A percentile compares a stretch with the other conserved stretches of the same genome.
Evolutionary conservation across 306 rosid species (phyloP).

Genomic region (Quercus bicolor): DNA sequence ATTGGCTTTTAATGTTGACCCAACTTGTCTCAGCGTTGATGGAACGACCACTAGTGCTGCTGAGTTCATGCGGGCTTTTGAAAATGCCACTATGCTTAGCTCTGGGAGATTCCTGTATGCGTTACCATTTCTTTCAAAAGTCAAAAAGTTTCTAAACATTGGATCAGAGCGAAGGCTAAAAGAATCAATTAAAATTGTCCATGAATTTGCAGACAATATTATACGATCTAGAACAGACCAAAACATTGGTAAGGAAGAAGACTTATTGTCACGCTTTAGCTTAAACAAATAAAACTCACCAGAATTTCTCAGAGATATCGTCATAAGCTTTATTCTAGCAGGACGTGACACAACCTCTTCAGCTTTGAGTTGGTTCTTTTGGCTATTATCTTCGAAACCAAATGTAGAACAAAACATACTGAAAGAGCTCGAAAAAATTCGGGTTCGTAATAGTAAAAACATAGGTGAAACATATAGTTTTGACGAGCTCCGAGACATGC

Average conservation of each 20-base stretch:
- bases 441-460: constrained; percentile 10
- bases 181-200: no score
- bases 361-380: constrained; percentile 67
- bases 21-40: constrained; percentile 48
- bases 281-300: no score
- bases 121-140: background rate
- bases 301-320: no score
- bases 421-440: constrained; percentile 3
- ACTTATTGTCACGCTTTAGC: constrained; percentile 62
- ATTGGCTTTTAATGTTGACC: constrained; percentile 57
- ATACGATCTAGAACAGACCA: constrained; percentile 43
- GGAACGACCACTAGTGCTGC: constrained; percentile 16
- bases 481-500: constrained; percentile 62
- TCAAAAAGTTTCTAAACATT: constrained; percentile 31
- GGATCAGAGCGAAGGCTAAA: no score
- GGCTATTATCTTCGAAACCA: constrained; percentile 46
- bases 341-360: constrained; percentile 49
- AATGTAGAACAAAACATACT: constrained; percentile 6
- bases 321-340: background rate
- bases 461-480: constrained; percentile 25
- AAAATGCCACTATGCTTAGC: constrained; percentile 41
- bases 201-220: no score
- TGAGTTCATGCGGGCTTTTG: constrained; percentile 66
- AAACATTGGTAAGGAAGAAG: background rate
- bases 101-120: constrained; percentile 42